Percentiles rank a stretch among this genome's conserved stretches.
phyloP scores from a whole-genome alignment of 2,329 filamentous ascomycete genomes.

The Fusarium proliferatum region DNA sequence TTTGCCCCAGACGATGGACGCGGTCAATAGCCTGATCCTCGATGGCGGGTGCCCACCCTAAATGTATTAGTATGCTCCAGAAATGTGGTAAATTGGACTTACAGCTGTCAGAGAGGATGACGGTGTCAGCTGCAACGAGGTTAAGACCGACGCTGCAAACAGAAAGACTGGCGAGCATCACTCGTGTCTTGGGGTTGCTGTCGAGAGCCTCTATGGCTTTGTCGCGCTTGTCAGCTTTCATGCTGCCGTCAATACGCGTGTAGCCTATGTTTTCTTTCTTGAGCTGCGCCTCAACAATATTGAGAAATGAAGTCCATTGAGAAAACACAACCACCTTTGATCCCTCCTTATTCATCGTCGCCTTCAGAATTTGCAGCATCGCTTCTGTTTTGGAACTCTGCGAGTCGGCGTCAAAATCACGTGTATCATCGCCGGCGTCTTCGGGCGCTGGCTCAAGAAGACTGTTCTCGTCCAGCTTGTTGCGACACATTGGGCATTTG shows the following conservation, averaged over 20 bases:
- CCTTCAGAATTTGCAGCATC: slow-evolving; percentile 78
- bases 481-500: slow-evolving; percentile 87
- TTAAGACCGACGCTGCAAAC: slow-evolving; percentile 90
- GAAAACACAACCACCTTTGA: slow-evolving; percentile 81
- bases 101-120: slow-evolving; percentile 83
- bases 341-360: slow-evolving; percentile 70
- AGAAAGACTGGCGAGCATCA: slow-evolving; percentile 83
- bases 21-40: slow-evolving; percentile 93
- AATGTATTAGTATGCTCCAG: slow-evolving; percentile 17
- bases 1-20: slow-evolving; percentile 88
- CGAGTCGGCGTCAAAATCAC: slow-evolving; percentile 68
- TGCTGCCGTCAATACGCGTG: slow-evolving; percentile 82
- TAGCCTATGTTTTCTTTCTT: slow-evolving; percentile 68
- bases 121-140: slow-evolving; percentile 85
- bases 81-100: slow-evolving; percentile 40
- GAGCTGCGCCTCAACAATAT: slow-evolving; percentile 77
- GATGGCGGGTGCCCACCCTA: slow-evolving; percentile 90
- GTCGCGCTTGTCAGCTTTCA: slow-evolving; percentile 78
- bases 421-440: slow-evolving; percentile 54
- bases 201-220: slow-evolving; percentile 75
- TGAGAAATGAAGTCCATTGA: slow-evolving; percentile 81
- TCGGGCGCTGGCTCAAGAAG: slow-evolving; percentile 74
- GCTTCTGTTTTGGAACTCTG: slow-evolving; percentile 87
- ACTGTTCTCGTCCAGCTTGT: slow-evolving; percentile 68
- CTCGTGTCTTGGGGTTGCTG: slow-evolving; percentile 72